These are phyloP conservation scores for Salvia hispanica DNA, from an alignment of 257 asterid genomes.

Conservation along the genomic window DNA sequence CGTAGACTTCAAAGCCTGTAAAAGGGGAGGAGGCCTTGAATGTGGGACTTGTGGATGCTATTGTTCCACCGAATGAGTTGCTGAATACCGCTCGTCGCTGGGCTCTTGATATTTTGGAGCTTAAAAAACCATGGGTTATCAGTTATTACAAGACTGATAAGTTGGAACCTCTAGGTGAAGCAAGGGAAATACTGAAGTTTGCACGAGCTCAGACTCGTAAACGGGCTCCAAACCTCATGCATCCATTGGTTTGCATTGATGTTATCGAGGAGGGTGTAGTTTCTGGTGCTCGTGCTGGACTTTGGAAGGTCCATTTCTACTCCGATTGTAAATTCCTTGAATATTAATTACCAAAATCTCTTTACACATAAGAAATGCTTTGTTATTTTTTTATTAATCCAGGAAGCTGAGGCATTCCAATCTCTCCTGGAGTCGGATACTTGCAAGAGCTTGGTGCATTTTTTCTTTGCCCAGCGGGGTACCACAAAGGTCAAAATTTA, in stretches of 20 bases:
- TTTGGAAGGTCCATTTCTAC: slow-evolving; percentile 64
- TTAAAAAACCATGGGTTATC: slow-evolving; percentile 74
- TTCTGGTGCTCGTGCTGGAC: slow-evolving; percentile 86
- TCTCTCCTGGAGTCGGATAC: slow-evolving; percentile 70
- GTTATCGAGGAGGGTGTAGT: slow-evolving; percentile 87
- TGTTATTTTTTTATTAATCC: slow-evolving; percentile 24
- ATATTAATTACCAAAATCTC: neutral
- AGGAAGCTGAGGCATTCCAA: slow-evolving; percentile 95
- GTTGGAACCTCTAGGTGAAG: slow-evolving; percentile 84
- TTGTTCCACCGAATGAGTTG: slow-evolving; percentile 68
- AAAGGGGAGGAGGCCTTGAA: slow-evolving; percentile 88
- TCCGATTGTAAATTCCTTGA: slow-evolving; percentile 20
- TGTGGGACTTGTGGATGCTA: slow-evolving; percentile 91
- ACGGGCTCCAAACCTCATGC: slow-evolving; percentile 85
- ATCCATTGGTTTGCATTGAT: slow-evolving; percentile 89
- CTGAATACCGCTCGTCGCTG: slow-evolving; percentile 73
- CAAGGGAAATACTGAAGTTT: slow-evolving; percentile 80
- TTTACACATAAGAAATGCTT: neutral
- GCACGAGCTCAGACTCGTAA: slow-evolving; percentile 86
- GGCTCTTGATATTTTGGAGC: slow-evolving; percentile 84
- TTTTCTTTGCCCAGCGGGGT: slow-evolving; percentile 97
- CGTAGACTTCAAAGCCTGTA: slow-evolving; percentile 80
- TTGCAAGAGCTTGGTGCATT: slow-evolving; percentile 90
- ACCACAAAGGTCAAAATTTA: slow-evolving; percentile 66
- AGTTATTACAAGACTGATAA: slow-evolving; percentile 80